A percentile compares a stretch with the other conserved stretches of the same genome.
Conservation (phyloP, 345 rosid species). For the Gossypium mustelinum region DNA sequence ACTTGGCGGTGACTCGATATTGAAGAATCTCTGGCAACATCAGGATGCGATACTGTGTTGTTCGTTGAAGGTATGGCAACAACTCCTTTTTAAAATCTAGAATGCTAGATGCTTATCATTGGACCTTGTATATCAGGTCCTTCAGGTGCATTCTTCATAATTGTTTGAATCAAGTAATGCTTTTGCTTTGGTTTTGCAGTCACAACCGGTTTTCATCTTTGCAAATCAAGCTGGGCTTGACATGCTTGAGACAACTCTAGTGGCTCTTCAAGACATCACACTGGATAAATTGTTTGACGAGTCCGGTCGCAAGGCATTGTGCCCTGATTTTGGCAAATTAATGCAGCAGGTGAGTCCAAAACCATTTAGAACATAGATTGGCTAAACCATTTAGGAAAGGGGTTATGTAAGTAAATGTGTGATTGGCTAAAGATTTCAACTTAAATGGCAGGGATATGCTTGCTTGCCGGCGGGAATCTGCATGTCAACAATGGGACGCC, state of each 20-base stretch:
- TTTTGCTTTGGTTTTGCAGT: conserved; percentile 42
- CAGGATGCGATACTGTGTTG: conserved; percentile 92
- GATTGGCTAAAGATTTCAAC: neutral
- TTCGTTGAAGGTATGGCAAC: conserved; percentile 59
- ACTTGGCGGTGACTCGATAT: conserved; percentile 44
- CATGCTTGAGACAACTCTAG: conserved; percentile 96
- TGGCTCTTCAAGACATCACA: conserved; percentile 89
- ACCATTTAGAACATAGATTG: neutral
- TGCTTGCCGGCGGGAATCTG: conserved; percentile 85
- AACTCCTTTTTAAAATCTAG: neutral
- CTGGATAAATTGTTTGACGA: conserved; percentile 89
- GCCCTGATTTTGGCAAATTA: conserved; percentile 70
- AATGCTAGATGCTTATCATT: neutral
- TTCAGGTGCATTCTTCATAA: neutral
- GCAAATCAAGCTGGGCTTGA: conserved; percentile 98
- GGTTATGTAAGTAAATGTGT: neutral
- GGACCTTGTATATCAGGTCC: neutral
- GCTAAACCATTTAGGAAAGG: neutral
- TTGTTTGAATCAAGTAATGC: neutral
- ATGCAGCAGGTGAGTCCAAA: conserved; percentile 71
- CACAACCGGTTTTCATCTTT: conserved; percentile 76
- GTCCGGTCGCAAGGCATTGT: conserved; percentile 79
- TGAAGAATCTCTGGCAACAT: conserved; percentile 87
- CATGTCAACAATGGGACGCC: conserved; percentile 93
- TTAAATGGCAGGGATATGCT: conserved; percentile 60